Base-by-base conservation (phyloP, 441 rosid genomes). In the Jatropha podagrica region DNA sequence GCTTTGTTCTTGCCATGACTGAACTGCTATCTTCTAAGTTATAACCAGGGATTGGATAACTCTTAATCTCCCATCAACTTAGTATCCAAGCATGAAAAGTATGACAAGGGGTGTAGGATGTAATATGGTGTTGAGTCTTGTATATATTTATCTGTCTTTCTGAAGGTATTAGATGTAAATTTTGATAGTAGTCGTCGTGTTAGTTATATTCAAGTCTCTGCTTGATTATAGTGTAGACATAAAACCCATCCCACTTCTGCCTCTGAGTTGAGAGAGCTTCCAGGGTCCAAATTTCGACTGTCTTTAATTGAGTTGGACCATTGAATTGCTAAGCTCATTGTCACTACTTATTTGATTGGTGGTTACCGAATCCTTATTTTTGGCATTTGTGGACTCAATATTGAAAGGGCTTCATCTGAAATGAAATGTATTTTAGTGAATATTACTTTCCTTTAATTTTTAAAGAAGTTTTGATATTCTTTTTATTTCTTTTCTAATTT, bases 51-150 rank as follows among this genome's bases (percentile, higher is more conserved):
- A 62, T 62, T 32, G n/a, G 44, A 5, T 38, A 13, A 32, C 20
- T 62, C n/a, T 27, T 62, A 62, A 62, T 32, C 64, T 60, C 64
- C 64, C 10, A 27, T 60, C 8, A 61, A 60, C 56, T 52, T 52
- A 8, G 41, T 38, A 23, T 56, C 44, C 23, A 42, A 66, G 51
- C 14, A 26, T 32, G 61, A 11, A 13, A 20, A 61, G 51, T 32
- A 0, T 52, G 64, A 65, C 46, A 8, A 20, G 67, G 40, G 65
- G 20, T 44, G 65, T 26, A 26, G 56, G 10, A 44, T 7, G 10
- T 44, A 44, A 44, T 11, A 4, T 54, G n/a, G 7, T 44, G 27
- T 51, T 49, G 27, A 48, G 27, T 46, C 42, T 7, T 58, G 4
- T 71, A n/a, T 18, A 27, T 18, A 13, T 72, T 15, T 62, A 26